These are phyloP conservation scores for Aureobasidium sp. DNA, from an alignment of 2,329 filamentous ascomycete species.

Conservation along the genomic window DNA sequence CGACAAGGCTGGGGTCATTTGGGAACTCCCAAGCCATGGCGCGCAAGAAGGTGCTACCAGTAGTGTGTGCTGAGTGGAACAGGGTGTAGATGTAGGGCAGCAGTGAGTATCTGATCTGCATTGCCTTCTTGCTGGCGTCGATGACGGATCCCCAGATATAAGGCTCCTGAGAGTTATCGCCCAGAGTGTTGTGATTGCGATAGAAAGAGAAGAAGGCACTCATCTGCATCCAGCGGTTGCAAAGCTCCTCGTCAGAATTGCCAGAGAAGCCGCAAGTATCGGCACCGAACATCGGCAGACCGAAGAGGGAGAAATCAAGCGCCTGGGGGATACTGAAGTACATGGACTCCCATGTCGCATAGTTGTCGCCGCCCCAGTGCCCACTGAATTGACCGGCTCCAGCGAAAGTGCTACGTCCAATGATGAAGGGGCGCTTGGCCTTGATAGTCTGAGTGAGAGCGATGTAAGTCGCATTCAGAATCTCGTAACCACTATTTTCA, in stretches of 20 bases:
- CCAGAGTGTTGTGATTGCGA: constrained; percentile 64
- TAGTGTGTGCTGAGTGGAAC: constrained; percentile 58
- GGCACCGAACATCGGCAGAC: constrained; percentile 69
- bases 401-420: constrained; percentile 74
- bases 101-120: constrained; percentile 63
- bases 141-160: constrained; percentile 63
- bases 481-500: constrained; percentile 51
- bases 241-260: constrained; percentile 62
- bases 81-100: constrained; percentile 72
- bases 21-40: constrained; percentile 70
- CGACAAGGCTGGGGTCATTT: constrained; percentile 59
- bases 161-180: constrained; percentile 59
- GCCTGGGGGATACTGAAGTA: constrained; percentile 72
- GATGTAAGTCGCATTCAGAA: constrained; percentile 69
- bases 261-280: constrained; percentile 65
- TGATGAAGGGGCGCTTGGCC: constrained; percentile 71
- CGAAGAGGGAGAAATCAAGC: constrained; percentile 65
- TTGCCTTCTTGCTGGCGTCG: constrained; percentile 57
- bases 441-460: constrained; percentile 59
- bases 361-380: constrained; percentile 72
- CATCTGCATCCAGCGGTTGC: constrained; percentile 67
- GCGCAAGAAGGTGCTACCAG: constrained; percentile 64
- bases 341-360: constrained; percentile 64
- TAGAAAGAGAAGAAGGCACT: constrained; percentile 71
- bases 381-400: constrained; percentile 69